These are phyloP conservation scores for Aspergillus olivimuriae DNA, from an alignment of 495 filamentous ascomycete genomes.

Conservation along the genomic window DNA sequence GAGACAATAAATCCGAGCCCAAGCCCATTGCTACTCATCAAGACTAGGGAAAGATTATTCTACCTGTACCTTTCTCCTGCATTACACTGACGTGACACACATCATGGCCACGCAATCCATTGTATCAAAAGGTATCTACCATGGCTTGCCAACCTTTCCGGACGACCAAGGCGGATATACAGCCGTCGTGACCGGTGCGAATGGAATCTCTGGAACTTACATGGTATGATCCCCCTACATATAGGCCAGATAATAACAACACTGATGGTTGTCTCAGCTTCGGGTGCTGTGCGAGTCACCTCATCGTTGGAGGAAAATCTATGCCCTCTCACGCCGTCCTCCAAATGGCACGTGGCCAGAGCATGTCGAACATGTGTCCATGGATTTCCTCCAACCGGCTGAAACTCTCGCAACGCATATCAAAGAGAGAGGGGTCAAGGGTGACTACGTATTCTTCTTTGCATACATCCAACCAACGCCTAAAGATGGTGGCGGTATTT, in stretches of 20 bases:
- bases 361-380: conserved; percentile 33
- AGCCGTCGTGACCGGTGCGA: conserved; percentile 48
- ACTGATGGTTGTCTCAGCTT: conserved; percentile 16
- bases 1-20: too few relatives aligned
- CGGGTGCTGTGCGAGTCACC: conserved; percentile 6
- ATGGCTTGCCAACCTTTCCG: conserved; percentile 39
- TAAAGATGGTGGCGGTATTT: conserved; percentile 18
- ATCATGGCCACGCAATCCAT: neutral
- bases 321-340: conserved; percentile 39
- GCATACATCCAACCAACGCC: conserved; percentile 41
- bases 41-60: too few relatives aligned
- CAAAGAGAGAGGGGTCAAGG: neutral
- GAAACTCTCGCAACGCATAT: conserved; percentile 9
- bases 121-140: neutral
- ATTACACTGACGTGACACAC: too few relatives aligned
- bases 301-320: conserved; percentile 46
- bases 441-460: conserved; percentile 51
- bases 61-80: too few relatives aligned
- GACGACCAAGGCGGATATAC: conserved; percentile 31
- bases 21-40: too few relatives aligned
- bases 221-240: conserved; percentile 40
- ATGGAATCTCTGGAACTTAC: conserved; percentile 43
- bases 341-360: conserved; percentile 8
- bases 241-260: neutral
- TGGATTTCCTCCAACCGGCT: conserved; percentile 39